These are phyloP conservation scores for Filosporella fistucella DNA, from an alignment of 495 filamentous ascomycete species.

Conservation along the genomic window DNA sequence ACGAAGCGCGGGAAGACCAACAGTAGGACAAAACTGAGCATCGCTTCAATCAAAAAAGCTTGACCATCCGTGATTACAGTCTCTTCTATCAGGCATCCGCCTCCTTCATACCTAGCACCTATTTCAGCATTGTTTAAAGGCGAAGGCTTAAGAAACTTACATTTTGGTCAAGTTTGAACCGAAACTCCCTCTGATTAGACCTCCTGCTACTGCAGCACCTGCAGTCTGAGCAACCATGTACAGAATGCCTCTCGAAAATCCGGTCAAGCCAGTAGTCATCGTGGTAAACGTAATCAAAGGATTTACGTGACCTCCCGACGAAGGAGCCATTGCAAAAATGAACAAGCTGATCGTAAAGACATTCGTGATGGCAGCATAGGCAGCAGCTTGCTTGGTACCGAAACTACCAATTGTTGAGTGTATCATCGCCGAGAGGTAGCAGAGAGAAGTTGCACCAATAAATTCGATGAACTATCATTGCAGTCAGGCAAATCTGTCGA, in stretches of 20 bases:
- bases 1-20: constrained; percentile 7
- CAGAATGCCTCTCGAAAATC: constrained; percentile 38
- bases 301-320: constrained; percentile 48
- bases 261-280: constrained; percentile 43
- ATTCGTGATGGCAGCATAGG: constrained; percentile 40
- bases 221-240: constrained; percentile 39
- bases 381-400: constrained; percentile 22
- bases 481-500: background rate
- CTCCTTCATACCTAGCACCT: constrained; percentile 23
- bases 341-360: constrained; percentile 38
- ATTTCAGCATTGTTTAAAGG: background rate
- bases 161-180: constrained; percentile 23
- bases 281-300: constrained; percentile 48
- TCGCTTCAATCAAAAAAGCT: constrained; percentile 40
- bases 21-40: constrained; percentile 37
- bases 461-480: constrained; percentile 26
- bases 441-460: constrained; percentile 19
- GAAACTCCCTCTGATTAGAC: constrained; percentile 30
- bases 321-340: constrained; percentile 45
- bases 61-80: constrained; percentile 22
- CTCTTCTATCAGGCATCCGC: constrained; percentile 30
- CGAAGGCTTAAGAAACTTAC: no score
- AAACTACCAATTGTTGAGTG: constrained; percentile 25
- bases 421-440: constrained; percentile 28
- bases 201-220: constrained; percentile 41